Percentiles rank a stretch among this genome's conserved stretches.
phyloP scores from a whole-genome alignment of 805 yeast genomes.

The Pichia pseudocactophila region DNA sequence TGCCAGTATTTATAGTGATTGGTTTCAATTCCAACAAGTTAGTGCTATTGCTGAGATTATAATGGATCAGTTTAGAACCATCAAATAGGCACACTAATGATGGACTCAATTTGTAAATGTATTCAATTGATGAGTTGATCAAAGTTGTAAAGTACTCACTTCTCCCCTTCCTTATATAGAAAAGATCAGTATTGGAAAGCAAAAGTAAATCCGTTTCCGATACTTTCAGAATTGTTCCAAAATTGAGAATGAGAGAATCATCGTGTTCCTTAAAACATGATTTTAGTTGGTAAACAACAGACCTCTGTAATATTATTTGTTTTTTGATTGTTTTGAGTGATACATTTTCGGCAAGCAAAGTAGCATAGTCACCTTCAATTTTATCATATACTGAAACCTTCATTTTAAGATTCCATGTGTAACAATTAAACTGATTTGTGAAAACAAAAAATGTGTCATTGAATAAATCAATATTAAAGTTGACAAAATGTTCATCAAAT shows the following conservation, averaged over 20 bases:
- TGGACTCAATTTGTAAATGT: constrained; percentile 22
- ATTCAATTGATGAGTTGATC: constrained; percentile 24
- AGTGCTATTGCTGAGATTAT: constrained; percentile 20
- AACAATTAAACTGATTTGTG: constrained; percentile 26
- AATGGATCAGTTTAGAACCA: constrained; percentile 27
- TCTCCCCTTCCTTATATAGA: constrained; percentile 19
- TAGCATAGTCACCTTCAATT: constrained; percentile 1
- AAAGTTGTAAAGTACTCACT: constrained; percentile 18
- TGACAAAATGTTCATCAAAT: constrained; percentile 21
- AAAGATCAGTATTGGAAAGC: constrained; percentile 23
- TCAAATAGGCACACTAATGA: constrained; percentile 25
- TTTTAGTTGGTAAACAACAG: constrained; percentile 22
- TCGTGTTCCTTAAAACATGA: constrained; percentile 19
- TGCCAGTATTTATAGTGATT: constrained; percentile 25
- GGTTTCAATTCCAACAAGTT: constrained; percentile 22
- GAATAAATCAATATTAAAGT: constrained; percentile 22
- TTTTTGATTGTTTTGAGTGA: constrained; percentile 1
- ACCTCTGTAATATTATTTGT: constrained; percentile 15
- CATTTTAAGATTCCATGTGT: constrained; percentile 25
- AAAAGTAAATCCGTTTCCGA: constrained; percentile 24
- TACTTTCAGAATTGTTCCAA: constrained; percentile 21
- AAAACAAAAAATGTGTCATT: constrained; percentile 25
- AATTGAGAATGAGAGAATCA: constrained; percentile 18
- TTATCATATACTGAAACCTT: constrained; percentile 1
- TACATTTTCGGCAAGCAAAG: not conserved